Evolutionary conservation across 768 basidiomycete genomes (phyloP).

Genomic region (Boletellus emodensis): DNA sequence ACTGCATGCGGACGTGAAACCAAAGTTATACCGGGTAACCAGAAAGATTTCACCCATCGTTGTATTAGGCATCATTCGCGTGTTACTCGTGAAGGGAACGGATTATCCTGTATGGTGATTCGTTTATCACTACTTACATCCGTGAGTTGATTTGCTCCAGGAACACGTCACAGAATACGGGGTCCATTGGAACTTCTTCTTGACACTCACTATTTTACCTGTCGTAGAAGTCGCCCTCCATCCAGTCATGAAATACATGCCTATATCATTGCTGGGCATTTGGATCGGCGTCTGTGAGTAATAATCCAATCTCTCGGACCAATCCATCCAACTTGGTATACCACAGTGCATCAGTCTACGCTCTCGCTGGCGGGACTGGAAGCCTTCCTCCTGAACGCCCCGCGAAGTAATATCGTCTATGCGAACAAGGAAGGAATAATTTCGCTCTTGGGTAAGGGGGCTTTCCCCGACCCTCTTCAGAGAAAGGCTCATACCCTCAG

Average conservation of each 20-base stretch:
- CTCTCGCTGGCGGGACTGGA: constrained; percentile 57
- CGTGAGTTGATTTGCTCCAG: constrained; percentile 35
- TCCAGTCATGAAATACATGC: constrained; percentile 54
- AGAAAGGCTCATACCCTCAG: constrained; percentile 34
- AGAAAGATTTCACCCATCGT: constrained; percentile 66
- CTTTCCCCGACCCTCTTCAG: neutral
- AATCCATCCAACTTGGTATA: neutral
- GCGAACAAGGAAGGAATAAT: constrained; percentile 92
- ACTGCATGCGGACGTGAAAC: constrained; percentile 43
- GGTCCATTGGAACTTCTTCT: constrained; percentile 98
- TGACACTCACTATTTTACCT: constrained; percentile 82
- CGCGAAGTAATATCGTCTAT: constrained; percentile 60
- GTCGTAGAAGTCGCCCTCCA: constrained; percentile 66
- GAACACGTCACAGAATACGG: constrained; percentile 98
- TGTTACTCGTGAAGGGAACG: constrained; percentile 84
- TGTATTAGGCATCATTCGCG: constrained; percentile 68
- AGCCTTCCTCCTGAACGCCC: constrained; percentile 59
- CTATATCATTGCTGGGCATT: constrained; percentile 61
- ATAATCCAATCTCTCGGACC: neutral
- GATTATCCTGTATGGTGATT: constrained; percentile 80
- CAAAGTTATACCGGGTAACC: constrained; percentile 49
- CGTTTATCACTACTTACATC: neutral
- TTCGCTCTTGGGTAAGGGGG: constrained; percentile 60
- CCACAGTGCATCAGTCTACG: constrained; percentile 66
- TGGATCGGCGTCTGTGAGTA: constrained; percentile 55